Evolutionary conservation across 768 basidiomycete species (phyloP), one percentile per base, ranked within the genome.

Genomic region (Psilocybe azurescens): DNA sequence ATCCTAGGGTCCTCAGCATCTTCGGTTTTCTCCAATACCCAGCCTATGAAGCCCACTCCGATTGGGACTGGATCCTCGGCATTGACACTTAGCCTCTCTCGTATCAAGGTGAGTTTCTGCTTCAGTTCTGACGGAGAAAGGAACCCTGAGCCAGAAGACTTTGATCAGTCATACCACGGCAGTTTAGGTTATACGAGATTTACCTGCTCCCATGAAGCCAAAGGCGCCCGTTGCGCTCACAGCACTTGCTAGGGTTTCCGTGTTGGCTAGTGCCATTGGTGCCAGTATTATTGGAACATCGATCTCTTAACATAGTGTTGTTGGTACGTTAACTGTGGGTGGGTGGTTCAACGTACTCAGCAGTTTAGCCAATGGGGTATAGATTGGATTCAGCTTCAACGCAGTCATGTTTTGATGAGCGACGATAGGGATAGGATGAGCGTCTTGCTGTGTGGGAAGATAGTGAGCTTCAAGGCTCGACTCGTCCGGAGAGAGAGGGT

Each of bases 181-280:
- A 44, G 14, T 11, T 5, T 10, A 11, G 41, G 6, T 44, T 20
- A 28, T 11, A 14, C 30, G 39, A 2, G 11, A 16, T 9, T 29
- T 46, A 83, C 88, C 85, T 69, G 83, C 79, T 28, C 78, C 75
- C 0, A 88, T 58, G 65, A 87, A 84, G 0, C 86, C 88, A 48
- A 89, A 82, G 0, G 81, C 89, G 11, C 89, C 89, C 1, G 74
- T 84, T 0, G 73, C 74, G 46, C 77, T 78, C 41, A 87, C 85
- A 32, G 80, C 76, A 1, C 81, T 78, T 6, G 79, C 80, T n/a
- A 74, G 63, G 24, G 68, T 63, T 0, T 67, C 64, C 3, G 72
- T 73, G 2, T 72, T 30, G 1, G 74, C 87, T 9, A 77, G 79
- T 0, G 80, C 79, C 89, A 89, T 90, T 1, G 89, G 84, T 5